Conservation (phyloP, 305 asterid species). For the Solanum hybrid region DNA sequence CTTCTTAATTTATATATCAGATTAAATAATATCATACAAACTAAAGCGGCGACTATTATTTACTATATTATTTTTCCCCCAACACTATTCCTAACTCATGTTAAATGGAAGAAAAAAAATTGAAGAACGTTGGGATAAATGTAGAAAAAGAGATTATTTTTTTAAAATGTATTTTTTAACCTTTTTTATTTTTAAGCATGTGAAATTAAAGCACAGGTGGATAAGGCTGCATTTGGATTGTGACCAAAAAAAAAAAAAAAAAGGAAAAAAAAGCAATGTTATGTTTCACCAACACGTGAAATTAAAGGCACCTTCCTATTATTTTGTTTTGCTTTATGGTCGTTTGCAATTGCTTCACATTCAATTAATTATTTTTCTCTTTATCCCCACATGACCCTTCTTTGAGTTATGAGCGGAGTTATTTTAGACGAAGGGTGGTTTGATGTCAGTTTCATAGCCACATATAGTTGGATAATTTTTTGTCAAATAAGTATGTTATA, state of each 20-base stretch:
- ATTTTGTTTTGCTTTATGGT: neutral
- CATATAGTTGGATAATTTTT: no score
- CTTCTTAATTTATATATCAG: neutral
- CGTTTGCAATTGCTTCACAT: neutral
- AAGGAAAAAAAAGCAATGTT: neutral
- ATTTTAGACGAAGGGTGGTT: neutral
- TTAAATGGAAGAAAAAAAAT: neutral
- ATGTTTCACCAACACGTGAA: constrained; percentile 7
- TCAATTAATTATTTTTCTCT: neutral
- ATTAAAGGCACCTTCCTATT: neutral
- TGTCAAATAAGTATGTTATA: rapidly evolving
- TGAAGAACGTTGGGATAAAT: neutral
- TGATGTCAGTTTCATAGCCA: no score
- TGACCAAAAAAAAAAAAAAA: neutral
- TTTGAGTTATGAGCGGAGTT: neutral
- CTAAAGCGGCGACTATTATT: neutral
- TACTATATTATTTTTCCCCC: neutral
- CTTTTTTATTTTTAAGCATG: neutral
- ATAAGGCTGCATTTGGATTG: constrained; percentile 4
- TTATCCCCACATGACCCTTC: neutral
- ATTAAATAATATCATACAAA: neutral
- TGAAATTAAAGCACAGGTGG: neutral
- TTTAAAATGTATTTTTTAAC: neutral
- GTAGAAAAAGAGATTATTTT: neutral
- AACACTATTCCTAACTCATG: neutral